A percentile compares a stretch with the other conserved stretches of the same genome.
Evolutionary conservation across 768 basidiomycete genomes (phyloP).

Genomic region (Termitomyces bulborhizus): DNA sequence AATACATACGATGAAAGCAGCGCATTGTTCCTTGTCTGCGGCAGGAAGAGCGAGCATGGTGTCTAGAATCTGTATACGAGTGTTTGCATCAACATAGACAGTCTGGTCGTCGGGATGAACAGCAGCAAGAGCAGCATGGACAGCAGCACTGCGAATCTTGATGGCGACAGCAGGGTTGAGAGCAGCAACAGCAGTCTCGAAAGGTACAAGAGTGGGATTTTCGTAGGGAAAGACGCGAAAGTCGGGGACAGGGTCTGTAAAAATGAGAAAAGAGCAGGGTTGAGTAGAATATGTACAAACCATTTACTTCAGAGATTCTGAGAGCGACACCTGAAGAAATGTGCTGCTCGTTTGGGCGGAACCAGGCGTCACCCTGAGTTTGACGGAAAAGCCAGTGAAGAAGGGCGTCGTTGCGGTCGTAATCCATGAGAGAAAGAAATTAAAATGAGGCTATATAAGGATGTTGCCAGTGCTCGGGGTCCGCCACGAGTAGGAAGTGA

Average conservation of each 20-base stretch:
- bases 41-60: conserved; percentile 71
- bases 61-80: conserved; percentile 81
- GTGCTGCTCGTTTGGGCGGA: conserved; percentile 69
- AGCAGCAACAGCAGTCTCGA: conserved; percentile 62
- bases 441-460: neutral
- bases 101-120: conserved; percentile 47
- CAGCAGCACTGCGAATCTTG: conserved; percentile 71
- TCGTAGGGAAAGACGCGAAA: conserved; percentile 86
- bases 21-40: conserved; percentile 82
- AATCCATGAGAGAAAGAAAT: conserved; percentile 43
- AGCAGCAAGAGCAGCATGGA: conserved; percentile 70
- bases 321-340: conserved; percentile 72
- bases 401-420: conserved; percentile 75
- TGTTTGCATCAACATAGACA: conserved; percentile 73
- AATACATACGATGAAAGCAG: conserved; percentile 71
- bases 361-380: conserved; percentile 82
- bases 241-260: conserved; percentile 25
- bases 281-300: too few species aligned
- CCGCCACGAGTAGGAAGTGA: neutral
- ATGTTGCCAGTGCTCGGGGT: neutral
- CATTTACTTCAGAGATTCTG: conserved; percentile 30
- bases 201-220: conserved; percentile 62
- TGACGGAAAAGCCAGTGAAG: conserved; percentile 75
- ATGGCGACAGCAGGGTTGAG: conserved; percentile 82
- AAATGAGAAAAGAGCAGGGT: too few species aligned